phyloP scores from a whole-genome alignment of 2,329 filamentous ascomycete genomes.

The Verticillium alfalfae region DNA sequence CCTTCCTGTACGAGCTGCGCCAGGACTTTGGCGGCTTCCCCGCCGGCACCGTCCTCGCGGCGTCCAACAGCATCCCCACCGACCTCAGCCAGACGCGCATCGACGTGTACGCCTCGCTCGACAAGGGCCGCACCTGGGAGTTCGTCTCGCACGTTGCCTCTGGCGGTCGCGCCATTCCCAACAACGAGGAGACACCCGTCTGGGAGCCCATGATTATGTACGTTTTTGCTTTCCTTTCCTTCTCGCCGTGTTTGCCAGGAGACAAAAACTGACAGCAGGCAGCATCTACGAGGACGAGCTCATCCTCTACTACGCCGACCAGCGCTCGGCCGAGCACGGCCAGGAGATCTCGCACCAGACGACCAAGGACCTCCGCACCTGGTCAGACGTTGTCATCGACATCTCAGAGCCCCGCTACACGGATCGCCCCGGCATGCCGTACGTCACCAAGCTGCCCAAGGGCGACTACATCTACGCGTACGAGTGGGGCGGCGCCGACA shows the following conservation, averaged over 20 bases:
- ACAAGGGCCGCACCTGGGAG: conserved; percentile 58
- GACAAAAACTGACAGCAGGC: not conserved
- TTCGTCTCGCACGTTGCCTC: conserved; percentile 62
- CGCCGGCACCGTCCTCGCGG: conserved; percentile 57
- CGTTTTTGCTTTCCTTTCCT: conserved; percentile 2
- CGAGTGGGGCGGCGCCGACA: conserved; percentile 36
- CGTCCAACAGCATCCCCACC: conserved; percentile 54
- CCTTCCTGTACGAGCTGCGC: conserved; percentile 60
- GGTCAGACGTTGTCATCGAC: conserved; percentile 52
- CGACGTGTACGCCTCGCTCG: conserved; percentile 61
- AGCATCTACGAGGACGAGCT: conserved; percentile 49
- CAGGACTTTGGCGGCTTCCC: conserved; percentile 50
- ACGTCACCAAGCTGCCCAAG: not conserved
- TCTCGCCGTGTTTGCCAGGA: too few relatives aligned
- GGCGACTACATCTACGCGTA: conserved; percentile 2
- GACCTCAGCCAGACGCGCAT: conserved; percentile 60
- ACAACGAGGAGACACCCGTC: conserved; percentile 62
- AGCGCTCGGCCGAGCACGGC: conserved; percentile 59
- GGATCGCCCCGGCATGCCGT: conserved; percentile 40
- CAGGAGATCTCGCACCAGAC: conserved; percentile 65
- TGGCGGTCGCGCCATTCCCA: conserved; percentile 55
- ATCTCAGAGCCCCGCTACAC: conserved; percentile 57
- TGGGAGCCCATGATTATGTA: conserved; percentile 62
- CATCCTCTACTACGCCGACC: conserved; percentile 67
- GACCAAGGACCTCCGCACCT: conserved; percentile 52